Evolutionary conservation across 768 basidiomycete species (phyloP), one percentile per base, ranked within the genome.

Genomic region (Boletus pseudopeckii): DNA sequence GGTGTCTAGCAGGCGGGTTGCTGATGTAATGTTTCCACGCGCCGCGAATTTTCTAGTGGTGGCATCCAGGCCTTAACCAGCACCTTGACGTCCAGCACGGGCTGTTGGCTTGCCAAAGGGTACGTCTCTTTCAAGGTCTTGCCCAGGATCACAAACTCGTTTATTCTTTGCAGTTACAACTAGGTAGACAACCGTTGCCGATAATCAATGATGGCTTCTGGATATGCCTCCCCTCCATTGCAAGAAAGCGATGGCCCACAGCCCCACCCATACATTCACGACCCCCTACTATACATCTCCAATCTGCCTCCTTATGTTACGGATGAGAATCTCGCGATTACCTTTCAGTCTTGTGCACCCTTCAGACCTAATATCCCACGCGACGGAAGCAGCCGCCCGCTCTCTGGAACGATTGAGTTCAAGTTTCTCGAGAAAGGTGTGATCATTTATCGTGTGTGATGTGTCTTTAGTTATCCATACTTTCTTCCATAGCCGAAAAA

Each of bases 401-500:
- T 89, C 28, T 78, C 80, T 48, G 91, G 89, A 30, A 87, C 83
- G 54, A 90, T 93, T 66, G 88, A 92, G 70, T 93, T 92, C 77
- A 90, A 82, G 69, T 85, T 78, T 64, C 76, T 88, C 43, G 86
- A 89, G 65, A 88, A 85, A 78, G 90, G 90, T 90, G 59, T 65
- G 78, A 68, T 55, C 14, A 33, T 57, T 54, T 45, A 42, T 60
- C 44, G 36, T 52, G 47, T 54, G 37, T 38, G 11, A 55, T 45
- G 26, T 50, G 17, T 39, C 36, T 45, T 28, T 50, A 17, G 46
- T 59, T 33, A 54, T 59, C 40, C 11, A 60, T 42, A 7, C 13
- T 20, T 20, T 45, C 30, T 30, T 56, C 30, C 33, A 13, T 53
- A 93, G 92, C 92, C 57, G 91, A 93, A 72, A 93, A 92, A 70